Conservation (phyloP, 176 grass and related monocot genomes). For the Aegilops speltoides region DNA sequence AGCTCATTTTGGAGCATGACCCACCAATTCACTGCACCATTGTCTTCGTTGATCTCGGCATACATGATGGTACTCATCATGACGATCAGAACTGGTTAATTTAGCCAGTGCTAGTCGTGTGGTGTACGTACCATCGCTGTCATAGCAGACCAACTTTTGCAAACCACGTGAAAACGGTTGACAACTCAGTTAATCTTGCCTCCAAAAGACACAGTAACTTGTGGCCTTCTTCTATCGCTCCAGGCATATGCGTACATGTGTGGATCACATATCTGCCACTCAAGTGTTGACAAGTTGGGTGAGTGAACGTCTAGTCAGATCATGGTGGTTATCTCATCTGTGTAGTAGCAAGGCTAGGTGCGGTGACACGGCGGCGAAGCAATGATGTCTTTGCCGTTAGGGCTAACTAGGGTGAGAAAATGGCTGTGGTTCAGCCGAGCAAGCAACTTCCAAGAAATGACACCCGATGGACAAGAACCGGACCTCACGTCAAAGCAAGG, state of each 20-base stretch:
- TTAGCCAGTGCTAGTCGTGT: background rate
- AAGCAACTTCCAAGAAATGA: slow-evolving; percentile 31
- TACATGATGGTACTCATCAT: background rate
- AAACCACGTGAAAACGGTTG: background rate
- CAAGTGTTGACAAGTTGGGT: background rate
- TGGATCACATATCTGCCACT: background rate
- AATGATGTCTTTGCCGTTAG: slow-evolving; percentile 28
- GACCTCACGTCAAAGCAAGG: background rate
- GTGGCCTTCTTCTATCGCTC: no score
- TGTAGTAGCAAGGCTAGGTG: background rate
- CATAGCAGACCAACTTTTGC: slow-evolving; percentile 4
- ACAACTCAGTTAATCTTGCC: background rate
- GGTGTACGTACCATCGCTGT: background rate
- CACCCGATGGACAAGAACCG: background rate
- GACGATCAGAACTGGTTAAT: background rate
- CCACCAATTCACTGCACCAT: background rate
- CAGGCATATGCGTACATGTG: no score
- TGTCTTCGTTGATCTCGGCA: background rate
- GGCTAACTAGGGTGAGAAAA: slow-evolving; percentile 7
- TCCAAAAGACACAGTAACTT: no score
- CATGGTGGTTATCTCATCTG: background rate
- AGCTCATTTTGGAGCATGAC: background rate
- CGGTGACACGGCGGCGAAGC: background rate
- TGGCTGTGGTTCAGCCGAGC: background rate
- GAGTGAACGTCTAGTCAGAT: background rate